phyloP scores from a whole-genome alignment of 352 stramenopile species.

The Hyaloperonospora brassicae region DNA sequence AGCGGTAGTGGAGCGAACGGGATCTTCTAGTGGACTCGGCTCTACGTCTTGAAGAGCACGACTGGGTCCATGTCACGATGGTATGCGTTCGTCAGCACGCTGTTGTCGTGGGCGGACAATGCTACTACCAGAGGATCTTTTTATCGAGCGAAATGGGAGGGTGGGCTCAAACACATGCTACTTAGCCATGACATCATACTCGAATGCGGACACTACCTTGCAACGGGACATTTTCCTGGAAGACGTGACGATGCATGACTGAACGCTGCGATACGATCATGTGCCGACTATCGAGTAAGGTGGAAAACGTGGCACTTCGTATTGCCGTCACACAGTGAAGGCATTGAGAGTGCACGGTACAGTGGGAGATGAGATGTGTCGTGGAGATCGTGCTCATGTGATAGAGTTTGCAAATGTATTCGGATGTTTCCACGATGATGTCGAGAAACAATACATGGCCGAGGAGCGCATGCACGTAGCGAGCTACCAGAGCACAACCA shows the following conservation, averaged over 20 bases:
- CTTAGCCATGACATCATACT: constrained; percentile 48
- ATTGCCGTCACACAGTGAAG: constrained; percentile 51
- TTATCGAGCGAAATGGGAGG: constrained; percentile 61
- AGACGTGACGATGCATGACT: constrained; percentile 62
- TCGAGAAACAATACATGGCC: too few species aligned
- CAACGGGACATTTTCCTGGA: constrained; percentile 80
- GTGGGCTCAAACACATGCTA: constrained; percentile 50
- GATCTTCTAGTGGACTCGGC: constrained; percentile 79
- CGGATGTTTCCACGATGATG: too few species aligned
- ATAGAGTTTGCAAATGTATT: too few species aligned
- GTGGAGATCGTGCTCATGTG: too few species aligned
- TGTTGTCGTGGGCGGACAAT: constrained; percentile 56
- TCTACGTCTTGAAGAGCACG: constrained; percentile 54
- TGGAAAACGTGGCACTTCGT: constrained; percentile 57
- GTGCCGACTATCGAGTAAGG: constrained; percentile 42
- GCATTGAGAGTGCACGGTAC: constrained; percentile 52
- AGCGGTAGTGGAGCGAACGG: constrained; percentile 78
- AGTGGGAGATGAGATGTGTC: too few species aligned
- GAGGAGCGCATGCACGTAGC: too few species aligned
- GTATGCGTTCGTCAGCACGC: constrained; percentile 58
- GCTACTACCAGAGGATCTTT: constrained; percentile 63
- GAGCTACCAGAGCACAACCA: too few species aligned
- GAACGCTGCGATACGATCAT: constrained; percentile 55
- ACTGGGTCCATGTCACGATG: constrained; percentile 73
- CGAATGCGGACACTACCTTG: constrained; percentile 29